A percentile compares a stretch with the other conserved stretches of the same genome.
These are phyloP conservation scores for Rubia peregrina DNA, from an alignment of 305 asterid species.

Conservation along the genomic window DNA sequence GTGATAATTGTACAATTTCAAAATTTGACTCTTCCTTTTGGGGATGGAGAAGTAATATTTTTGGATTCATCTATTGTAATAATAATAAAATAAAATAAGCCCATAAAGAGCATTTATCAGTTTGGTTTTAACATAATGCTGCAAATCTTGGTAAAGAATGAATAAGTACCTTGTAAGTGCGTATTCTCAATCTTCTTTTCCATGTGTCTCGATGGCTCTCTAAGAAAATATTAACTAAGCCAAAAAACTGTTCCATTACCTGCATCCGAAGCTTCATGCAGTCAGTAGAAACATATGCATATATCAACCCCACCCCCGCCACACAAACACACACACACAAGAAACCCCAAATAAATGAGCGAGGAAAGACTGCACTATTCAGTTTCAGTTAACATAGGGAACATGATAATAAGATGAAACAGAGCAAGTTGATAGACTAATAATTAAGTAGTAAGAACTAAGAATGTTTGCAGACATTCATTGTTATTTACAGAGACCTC, in stretches of 20 bases:
- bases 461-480: neutral
- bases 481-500: neutral
- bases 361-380: neutral
- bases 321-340: neutral
- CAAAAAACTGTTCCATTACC: conserved; percentile 98
- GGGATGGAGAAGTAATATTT: neutral
- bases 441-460: neutral
- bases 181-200: conserved; percentile 83
- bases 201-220: conserved; percentile 85
- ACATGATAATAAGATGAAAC: neutral
- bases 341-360: neutral
- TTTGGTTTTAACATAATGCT: neutral
- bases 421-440: neutral
- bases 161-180: conserved; percentile 76
- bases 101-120: neutral
- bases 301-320: neutral
- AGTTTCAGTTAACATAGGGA: neutral
- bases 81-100: neutral
- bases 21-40: neutral
- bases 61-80: neutral
- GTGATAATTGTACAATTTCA: too few relatives aligned
- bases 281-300: neutral
- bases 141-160: neutral
- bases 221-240: conserved; percentile 88
- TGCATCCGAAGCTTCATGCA: conserved; percentile 19